Conservation (phyloP, 306 rosid genomes). For the Gastrolobium villosum region DNA sequence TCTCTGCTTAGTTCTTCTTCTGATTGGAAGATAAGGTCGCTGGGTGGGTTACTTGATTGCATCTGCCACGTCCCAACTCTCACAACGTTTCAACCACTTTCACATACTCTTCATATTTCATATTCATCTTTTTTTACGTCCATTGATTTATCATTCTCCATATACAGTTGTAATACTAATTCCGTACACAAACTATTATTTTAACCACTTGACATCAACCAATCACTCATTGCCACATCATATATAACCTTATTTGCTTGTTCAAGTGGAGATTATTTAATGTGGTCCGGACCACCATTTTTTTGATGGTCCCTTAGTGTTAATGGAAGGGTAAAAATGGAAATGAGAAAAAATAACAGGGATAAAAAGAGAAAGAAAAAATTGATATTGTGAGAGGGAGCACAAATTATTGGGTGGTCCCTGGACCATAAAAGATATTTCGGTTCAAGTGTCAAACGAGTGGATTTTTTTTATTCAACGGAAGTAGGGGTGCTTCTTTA, state of each 20-base stretch:
- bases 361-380: too few relatives aligned
- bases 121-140: neutral
- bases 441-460: too few relatives aligned
- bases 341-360: too few relatives aligned
- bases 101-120: neutral
- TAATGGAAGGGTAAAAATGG: too few relatives aligned
- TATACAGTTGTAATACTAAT: neutral
- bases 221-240: constrained; percentile 4
- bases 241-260: neutral
- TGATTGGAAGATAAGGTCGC: constrained; percentile 26
- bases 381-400: too few relatives aligned
- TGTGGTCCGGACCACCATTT: too few relatives aligned
- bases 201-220: constrained; percentile 10
- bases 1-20: constrained; percentile 12
- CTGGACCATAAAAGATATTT: too few relatives aligned
- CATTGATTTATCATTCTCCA: constrained; percentile 3
- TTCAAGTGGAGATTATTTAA: too few relatives aligned
- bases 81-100: constrained; percentile 2
- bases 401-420: too few relatives aligned
- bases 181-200: neutral
- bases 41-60: constrained; percentile 32
- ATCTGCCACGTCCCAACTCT: constrained; percentile 16
- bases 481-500: too few relatives aligned
- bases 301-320: too few relatives aligned
- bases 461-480: too few relatives aligned